Conservation (phyloP, 345 rosid species). For the Pseudoturritis turrita region DNA sequence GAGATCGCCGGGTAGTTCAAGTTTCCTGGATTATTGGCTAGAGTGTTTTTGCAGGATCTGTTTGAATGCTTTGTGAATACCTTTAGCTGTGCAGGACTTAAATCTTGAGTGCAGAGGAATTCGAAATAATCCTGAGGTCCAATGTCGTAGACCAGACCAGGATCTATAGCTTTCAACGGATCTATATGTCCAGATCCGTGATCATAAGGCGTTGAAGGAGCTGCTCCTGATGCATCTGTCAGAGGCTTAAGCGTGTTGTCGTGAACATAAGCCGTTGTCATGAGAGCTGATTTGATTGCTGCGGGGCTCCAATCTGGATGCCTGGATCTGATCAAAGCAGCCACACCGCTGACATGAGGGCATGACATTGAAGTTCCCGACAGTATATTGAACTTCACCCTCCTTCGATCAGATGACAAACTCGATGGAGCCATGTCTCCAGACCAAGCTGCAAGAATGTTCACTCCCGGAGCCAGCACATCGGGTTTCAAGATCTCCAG, state of each 20-base stretch:
- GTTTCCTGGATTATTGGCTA: slow-evolving; percentile 48
- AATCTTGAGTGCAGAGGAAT: slow-evolving; percentile 75
- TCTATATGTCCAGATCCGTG: slow-evolving; percentile 91
- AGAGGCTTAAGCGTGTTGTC: slow-evolving; percentile 62
- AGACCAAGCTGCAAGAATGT: slow-evolving; percentile 74
- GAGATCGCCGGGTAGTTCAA: slow-evolving; percentile 92
- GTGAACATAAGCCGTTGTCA: slow-evolving; percentile 94
- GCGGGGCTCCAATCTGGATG: slow-evolving; percentile 97
- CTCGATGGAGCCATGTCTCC: slow-evolving; percentile 74
- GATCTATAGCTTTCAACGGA: slow-evolving; percentile 72
- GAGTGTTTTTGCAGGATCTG: slow-evolving; percentile 54
- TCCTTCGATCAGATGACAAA: slow-evolving; percentile 59
- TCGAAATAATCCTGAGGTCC: slow-evolving; percentile 72
- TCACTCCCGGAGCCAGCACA: slow-evolving; percentile 67
- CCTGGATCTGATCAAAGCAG: slow-evolving; percentile 78
- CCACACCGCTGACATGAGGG: slow-evolving; percentile 92
- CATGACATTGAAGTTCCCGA: slow-evolving; percentile 98
- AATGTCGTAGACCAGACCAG: slow-evolving; percentile 83
- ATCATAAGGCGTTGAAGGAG: slow-evolving; percentile 61
- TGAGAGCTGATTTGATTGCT: slow-evolving; percentile 82
- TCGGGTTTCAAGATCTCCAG: slow-evolving; percentile 71
- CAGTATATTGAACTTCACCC: slow-evolving; percentile 71
- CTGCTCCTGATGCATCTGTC: slow-evolving; percentile 48
- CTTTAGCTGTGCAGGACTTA: slow-evolving; percentile 53
- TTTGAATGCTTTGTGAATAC: slow-evolving; percentile 66